Base-by-base conservation (phyloP, 2,329 filamentous ascomycete genomes). In the Scedosporium minutisporum region DNA sequence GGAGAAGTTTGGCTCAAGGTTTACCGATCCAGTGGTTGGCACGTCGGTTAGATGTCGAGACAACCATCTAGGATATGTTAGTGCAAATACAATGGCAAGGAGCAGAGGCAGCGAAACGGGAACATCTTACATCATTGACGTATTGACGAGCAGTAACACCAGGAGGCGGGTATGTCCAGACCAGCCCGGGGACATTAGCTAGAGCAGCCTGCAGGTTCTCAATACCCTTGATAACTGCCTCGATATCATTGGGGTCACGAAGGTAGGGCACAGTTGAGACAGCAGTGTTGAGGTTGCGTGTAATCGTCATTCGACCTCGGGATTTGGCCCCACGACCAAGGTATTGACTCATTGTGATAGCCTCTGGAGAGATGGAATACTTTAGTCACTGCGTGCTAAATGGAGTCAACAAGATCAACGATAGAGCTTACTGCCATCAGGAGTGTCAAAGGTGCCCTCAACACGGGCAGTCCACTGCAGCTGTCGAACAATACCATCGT, bases 391-490 rank as follows among this genome's bases (percentile, higher is more conserved):
- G n/a, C 18, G 21, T n/a, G 4, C 5, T 33, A 9, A 16, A 12
- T 51, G 27, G 16, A 3, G 23, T 27, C 14, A 3, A 6, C 33
- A 4, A 38, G 12, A 38, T 38, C 2, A 38, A 38, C 9, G 33
- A 12, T 12, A 38, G 14, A 6, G 71, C 73, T 64, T 69, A 74
- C 73, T 67, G 44, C 66, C 69, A 55, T 70, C 68, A 1, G 63
- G 61, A 14, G 67, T 66, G 61, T 76, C 78, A 48, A 79, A 76
- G 42, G 80, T 80, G 23, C 78, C 81, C 65, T 87, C 85, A 21
- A 87, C 84, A 65, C 86, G 80, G 48, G 85, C 80, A 4, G 85
- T 88, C 78, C 83, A 88, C 69, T 89, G 86, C 18, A 88, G 75
- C 67, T 87, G 83, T 57, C 86, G 80, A 7, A 81, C 79, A 62